Conservation (phyloP, 331 rosid genomes). For the Quercus tomentella region DNA sequence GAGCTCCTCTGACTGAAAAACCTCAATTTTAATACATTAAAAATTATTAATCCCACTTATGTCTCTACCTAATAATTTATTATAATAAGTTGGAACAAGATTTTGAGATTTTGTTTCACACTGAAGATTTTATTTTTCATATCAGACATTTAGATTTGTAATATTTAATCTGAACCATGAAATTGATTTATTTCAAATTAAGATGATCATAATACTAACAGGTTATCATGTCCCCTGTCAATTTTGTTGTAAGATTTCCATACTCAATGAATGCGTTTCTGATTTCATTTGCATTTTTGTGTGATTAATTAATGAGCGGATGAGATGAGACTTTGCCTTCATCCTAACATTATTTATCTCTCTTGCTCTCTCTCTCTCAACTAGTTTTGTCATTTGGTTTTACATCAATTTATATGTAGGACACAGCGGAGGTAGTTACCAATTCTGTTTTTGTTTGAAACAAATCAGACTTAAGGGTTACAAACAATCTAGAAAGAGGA, state of each 20-base stretch:
- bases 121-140: too few relatives aligned
- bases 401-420: too few relatives aligned
- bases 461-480: neutral
- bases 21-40: neutral
- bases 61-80: too few relatives aligned
- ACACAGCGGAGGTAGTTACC: too few relatives aligned
- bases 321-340: neutral
- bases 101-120: too few relatives aligned
- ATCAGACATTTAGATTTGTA: too few relatives aligned
- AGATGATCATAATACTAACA: neutral
- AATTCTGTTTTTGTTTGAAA: neutral
- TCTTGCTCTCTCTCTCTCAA: neutral
- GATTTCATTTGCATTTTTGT: neutral
- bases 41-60: too few relatives aligned
- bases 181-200: too few relatives aligned
- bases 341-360: neutral
- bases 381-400: too few relatives aligned
- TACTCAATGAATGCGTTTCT: neutral
- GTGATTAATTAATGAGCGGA: neutral
- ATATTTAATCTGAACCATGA: too few relatives aligned
- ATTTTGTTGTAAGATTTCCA: neutral
- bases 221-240: neutral
- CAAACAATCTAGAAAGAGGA: neutral
- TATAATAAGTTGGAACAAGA: too few relatives aligned
- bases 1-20: neutral